Evolutionary conservation across 2,329 filamentous ascomycete genomes (phyloP).

Genomic region (Trichoderma lentiforme): DNA sequence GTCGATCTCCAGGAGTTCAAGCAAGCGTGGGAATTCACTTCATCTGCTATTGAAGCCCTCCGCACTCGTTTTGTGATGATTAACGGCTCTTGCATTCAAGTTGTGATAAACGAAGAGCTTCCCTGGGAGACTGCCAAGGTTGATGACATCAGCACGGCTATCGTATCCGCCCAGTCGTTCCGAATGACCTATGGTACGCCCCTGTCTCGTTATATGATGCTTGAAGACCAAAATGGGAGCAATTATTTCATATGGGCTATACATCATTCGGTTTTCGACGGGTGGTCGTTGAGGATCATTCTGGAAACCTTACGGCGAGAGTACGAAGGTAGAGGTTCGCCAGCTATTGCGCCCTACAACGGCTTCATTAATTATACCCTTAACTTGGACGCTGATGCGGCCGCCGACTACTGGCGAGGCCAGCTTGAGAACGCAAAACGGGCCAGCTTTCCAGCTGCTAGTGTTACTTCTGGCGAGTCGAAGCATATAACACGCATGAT

Average conservation of each 20-base stretch:
- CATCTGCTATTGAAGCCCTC: neutral
- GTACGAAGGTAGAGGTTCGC: neutral
- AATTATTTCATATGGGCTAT: constrained; percentile 25
- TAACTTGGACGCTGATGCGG: constrained; percentile 1
- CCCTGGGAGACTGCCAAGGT: neutral
- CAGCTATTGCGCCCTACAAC: neutral
- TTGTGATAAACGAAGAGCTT: constrained; percentile 19
- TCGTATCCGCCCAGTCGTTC: neutral
- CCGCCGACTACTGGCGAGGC: constrained; percentile 19
- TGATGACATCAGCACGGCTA: neutral
- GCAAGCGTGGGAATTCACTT: constrained; percentile 26
- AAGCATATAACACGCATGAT: constrained; percentile 11
- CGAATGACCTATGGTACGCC: constrained; percentile 13
- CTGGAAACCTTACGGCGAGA: constrained; percentile 17
- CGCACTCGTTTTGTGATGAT: constrained; percentile 17
- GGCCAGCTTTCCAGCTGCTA: constrained; percentile 14
- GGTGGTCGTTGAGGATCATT: constrained; percentile 25
- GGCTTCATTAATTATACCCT: constrained; percentile 12
- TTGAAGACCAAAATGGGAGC: neutral
- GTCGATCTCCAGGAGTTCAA: constrained; percentile 27
- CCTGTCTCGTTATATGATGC: neutral
- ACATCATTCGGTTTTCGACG: constrained; percentile 31
- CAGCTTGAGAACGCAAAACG: constrained; percentile 18
- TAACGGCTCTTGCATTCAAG: constrained; percentile 15
- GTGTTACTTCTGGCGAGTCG: neutral